Evolutionary conservation across 2,329 filamentous ascomycete species (phyloP).

Genomic region (Ophiosphaerella korrae): DNA sequence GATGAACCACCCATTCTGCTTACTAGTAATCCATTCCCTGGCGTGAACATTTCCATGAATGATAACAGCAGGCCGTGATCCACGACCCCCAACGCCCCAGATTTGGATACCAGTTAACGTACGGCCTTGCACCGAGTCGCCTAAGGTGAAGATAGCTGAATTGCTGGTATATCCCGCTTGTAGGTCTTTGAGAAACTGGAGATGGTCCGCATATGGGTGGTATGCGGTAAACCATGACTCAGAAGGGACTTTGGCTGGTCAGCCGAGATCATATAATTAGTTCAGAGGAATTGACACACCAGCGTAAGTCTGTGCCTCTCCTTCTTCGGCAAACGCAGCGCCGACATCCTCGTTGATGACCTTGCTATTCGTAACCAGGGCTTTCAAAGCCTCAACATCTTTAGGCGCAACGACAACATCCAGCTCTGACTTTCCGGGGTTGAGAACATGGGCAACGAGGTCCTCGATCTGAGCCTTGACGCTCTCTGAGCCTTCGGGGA

Average conservation of each 20-base stretch:
- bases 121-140: conserved; percentile 40
- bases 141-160: conserved; percentile 42
- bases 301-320: conserved; percentile 32
- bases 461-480: conserved; percentile 37
- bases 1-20: background rate
- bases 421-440: conserved; percentile 36
- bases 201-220: conserved; percentile 42
- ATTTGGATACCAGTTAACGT: conserved; percentile 45
- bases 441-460: conserved; percentile 40
- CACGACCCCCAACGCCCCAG: conserved; percentile 45
- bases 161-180: conserved; percentile 39
- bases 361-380: conserved; percentile 31
- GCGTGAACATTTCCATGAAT: conserved; percentile 45
- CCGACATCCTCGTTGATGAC: conserved; percentile 44
- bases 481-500: conserved; percentile 22
- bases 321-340: conserved; percentile 39
- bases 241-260: conserved; percentile 28
- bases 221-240: conserved; percentile 46
- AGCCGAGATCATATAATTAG: background rate
- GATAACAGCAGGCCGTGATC: conserved; percentile 43
- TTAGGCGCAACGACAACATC: conserved; percentile 45
- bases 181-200: conserved; percentile 41
- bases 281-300: conserved; percentile 21
- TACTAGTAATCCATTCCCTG: conserved; percentile 43
- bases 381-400: conserved; percentile 36